Evolutionary conservation across 1,284 basidiomycete genomes (phyloP).

Genomic region (Moesziomyces antarcticus): DNA sequence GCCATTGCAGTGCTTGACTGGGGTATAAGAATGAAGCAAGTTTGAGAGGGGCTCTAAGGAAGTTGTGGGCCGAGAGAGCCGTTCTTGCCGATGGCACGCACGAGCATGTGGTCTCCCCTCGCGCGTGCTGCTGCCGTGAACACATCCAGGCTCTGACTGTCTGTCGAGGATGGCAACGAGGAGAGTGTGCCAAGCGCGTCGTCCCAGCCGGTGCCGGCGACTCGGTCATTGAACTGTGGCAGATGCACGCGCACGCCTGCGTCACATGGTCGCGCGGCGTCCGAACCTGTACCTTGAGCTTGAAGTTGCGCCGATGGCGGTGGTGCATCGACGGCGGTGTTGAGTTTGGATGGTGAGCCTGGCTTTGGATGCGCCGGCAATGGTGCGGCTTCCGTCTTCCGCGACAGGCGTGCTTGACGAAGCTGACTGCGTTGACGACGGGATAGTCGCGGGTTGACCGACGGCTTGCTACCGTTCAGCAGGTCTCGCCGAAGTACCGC

Average conservation of each 20-base stretch:
- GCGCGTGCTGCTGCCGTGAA: slow-evolving; percentile 19
- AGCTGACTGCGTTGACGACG: neutral
- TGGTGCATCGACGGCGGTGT: neutral
- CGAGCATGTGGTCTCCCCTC: slow-evolving; percentile 39
- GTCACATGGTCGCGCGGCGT: too few species aligned
- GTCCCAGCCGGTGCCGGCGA: slow-evolving; percentile 35
- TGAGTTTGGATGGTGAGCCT: too few species aligned
- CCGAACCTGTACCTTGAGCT: neutral
- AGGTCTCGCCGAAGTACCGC: slow-evolving; percentile 21
- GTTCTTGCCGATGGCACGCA: slow-evolving; percentile 39
- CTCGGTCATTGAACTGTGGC: slow-evolving; percentile 36
- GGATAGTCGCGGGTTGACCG: neutral
- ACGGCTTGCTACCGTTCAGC: neutral
- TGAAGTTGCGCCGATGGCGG: too few species aligned
- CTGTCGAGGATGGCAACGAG: neutral
- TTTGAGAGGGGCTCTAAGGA: neutral
- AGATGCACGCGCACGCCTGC: neutral
- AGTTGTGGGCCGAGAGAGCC: slow-evolving; percentile 23
- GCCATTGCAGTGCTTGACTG: too few species aligned
- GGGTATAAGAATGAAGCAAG: slow-evolving; percentile 3
- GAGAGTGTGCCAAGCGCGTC: slow-evolving; percentile 1
- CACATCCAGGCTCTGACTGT: neutral
- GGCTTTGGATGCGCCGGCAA: too few species aligned
- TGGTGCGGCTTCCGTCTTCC: too few species aligned
- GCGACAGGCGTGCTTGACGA: neutral